These are phyloP conservation scores for Penicillium canariense DNA, from an alignment of 495 filamentous ascomycete species.

Conservation along the genomic window DNA sequence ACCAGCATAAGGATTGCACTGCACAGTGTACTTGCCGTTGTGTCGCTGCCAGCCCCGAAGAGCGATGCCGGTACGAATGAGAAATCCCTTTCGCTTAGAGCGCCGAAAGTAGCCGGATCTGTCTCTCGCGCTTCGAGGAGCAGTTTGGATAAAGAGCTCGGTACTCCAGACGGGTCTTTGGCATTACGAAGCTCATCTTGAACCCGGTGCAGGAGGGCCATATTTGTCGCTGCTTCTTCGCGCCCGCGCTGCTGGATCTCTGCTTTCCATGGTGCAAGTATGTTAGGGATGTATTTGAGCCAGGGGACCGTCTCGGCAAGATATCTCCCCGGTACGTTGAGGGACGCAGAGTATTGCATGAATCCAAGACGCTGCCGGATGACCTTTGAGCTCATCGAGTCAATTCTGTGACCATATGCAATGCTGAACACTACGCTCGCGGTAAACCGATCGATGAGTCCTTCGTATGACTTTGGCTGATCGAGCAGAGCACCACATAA, in stretches of 20 bases:
- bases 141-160: conserved; percentile 30
- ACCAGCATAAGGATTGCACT: conserved; percentile 59
- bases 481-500: conserved; percentile 32
- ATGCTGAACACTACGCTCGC: conserved; percentile 30
- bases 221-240: conserved; percentile 11
- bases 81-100: conserved; percentile 37
- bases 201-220: conserved; percentile 12
- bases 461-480: conserved; percentile 18
- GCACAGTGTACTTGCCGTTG: conserved; percentile 58
- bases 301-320: conserved; percentile 27
- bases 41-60: conserved; percentile 63
- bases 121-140: conserved; percentile 35
- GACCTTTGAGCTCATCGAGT: conserved; percentile 17
- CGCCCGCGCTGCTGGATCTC: conserved; percentile 18
- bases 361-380: conserved; percentile 20
- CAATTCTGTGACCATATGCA: conserved; percentile 31
- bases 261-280: conserved; percentile 29
- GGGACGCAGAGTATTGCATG: conserved; percentile 21
- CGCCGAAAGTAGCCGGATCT: conserved; percentile 32
- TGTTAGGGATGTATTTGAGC: conserved; percentile 26
- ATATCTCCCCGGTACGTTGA: conserved; percentile 22
- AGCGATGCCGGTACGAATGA: conserved; percentile 45
- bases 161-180: conserved; percentile 3
- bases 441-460: conserved; percentile 22
- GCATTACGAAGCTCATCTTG: conserved; percentile 10